phyloP scores from a whole-genome alignment of 2,329 filamentous ascomycete species.

The Pseudogymnoascus sp. region DNA sequence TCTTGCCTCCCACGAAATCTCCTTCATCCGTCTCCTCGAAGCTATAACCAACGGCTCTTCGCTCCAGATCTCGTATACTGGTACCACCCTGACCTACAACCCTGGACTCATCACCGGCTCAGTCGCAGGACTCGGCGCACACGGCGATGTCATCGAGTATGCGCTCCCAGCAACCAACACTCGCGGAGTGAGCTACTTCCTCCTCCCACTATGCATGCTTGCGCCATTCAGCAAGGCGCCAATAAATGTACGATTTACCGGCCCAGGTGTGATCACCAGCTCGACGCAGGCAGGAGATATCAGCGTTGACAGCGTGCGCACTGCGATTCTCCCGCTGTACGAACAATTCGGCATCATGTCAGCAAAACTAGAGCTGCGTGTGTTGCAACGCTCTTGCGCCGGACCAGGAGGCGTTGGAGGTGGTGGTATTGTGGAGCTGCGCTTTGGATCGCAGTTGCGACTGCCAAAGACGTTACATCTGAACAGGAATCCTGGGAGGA shows the following conservation, averaged over 20 bases:
- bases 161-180: conserved; percentile 68
- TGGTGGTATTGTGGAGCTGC: conserved; percentile 84
- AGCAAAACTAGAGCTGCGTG: conserved; percentile 75
- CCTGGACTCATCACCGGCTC: conserved; percentile 88
- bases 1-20: conserved; percentile 86
- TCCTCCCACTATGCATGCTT: conserved; percentile 80
- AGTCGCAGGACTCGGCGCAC: conserved; percentile 65
- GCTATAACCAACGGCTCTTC: conserved; percentile 89
- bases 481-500: conserved; percentile 68
- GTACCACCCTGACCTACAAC: conserved; percentile 85
- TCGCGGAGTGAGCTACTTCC: conserved; percentile 82
- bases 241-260: conserved; percentile 83
- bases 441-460: conserved; percentile 88
- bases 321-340: conserved; percentile 83
- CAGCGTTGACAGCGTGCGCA: conserved; percentile 87
- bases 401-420: conserved; percentile 70
- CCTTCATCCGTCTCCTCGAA: conserved; percentile 89
- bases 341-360: conserved; percentile 77
- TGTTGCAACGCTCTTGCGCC: conserved; percentile 71
- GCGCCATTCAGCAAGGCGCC: conserved; percentile 89
- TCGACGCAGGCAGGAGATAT: conserved; percentile 79
- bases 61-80: conserved; percentile 93
- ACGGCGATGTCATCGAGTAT: conserved; percentile 67
- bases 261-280: conserved; percentile 85
- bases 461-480: conserved; percentile 91